These are phyloP conservation scores for Cydonia oblonga DNA, from an alignment of 331 rosid genomes.

Conservation along the genomic window DNA sequence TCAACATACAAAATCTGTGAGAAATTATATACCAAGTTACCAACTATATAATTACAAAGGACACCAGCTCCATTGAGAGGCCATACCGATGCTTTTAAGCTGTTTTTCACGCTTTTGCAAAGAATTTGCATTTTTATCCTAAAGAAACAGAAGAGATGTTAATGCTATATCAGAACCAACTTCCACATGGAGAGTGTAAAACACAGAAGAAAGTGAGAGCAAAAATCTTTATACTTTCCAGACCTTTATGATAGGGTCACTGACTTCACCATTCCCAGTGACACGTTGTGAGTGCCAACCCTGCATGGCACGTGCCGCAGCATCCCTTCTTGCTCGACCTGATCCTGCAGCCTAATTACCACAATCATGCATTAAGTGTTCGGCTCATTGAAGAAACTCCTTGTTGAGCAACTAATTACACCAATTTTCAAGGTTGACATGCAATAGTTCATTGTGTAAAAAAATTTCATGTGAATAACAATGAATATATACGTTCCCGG, in stretches of 20 bases:
- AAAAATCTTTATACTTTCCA: constrained; percentile 18
- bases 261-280: constrained; percentile 90
- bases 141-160: constrained; percentile 9
- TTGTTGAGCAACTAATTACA: not conserved
- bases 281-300: constrained; percentile 99
- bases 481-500: not conserved
- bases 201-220: constrained; percentile 9
- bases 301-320: constrained; percentile 99
- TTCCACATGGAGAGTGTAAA: not conserved
- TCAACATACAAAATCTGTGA: constrained; percentile 9
- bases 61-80: constrained; percentile 8
- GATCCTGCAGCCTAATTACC: constrained; percentile 62
- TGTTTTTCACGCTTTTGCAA: constrained; percentile 92
- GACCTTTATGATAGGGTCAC: constrained; percentile 93
- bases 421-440: not conserved
- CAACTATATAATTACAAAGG: constrained; percentile 1
- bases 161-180: constrained; percentile 9
- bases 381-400: not conserved
- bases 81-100: constrained; percentile 76
- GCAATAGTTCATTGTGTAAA: not conserved
- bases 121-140: constrained; percentile 72
- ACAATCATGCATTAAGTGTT: constrained; percentile 7
- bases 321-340: constrained; percentile 94
- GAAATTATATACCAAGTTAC: not conserved
- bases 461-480: not conserved